phyloP scores from a whole-genome alignment of 2,329 filamentous ascomycete species.

The Magnaporthiopsis incrustans region DNA sequence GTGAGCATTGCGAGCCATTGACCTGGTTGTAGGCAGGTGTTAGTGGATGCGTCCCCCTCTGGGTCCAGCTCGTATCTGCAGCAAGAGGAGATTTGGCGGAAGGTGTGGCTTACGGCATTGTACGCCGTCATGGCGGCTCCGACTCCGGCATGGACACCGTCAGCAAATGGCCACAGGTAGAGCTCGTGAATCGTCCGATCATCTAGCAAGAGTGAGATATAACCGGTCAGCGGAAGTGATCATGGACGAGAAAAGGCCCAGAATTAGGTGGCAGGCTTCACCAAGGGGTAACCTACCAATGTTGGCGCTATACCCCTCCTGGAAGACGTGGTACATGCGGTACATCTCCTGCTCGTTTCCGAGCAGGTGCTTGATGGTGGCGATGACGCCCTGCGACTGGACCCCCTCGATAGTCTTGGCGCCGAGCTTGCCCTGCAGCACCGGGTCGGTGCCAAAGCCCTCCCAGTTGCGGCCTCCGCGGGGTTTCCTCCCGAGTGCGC shows the following conservation, averaged over 20 bases:
- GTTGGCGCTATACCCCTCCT: conserved; percentile 46
- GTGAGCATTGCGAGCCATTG: conserved; percentile 74
- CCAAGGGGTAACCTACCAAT: conserved; percentile 48
- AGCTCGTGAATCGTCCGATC: conserved; percentile 70
- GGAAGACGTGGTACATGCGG: conserved; percentile 46
- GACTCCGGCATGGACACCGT: conserved; percentile 61
- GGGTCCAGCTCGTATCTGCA: too few relatives aligned
- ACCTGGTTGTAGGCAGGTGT: conserved; percentile 36
- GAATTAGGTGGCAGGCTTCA: conserved; percentile 28
- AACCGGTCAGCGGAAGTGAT: neutral
- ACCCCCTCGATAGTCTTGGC: conserved; percentile 70
- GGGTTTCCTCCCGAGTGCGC: conserved; percentile 64
- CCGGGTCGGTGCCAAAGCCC: conserved; percentile 62
- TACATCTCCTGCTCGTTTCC: conserved; percentile 59
- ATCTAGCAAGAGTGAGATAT: conserved; percentile 28
- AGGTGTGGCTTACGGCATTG: conserved; percentile 31
- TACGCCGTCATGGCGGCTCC: conserved; percentile 61
- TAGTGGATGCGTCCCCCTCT: neutral
- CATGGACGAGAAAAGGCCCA: neutral
- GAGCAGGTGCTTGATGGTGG: conserved; percentile 72
- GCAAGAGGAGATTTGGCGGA: neutral
- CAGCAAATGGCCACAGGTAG: conserved; percentile 72
- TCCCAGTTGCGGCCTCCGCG: conserved; percentile 71
- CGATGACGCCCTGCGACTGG: conserved; percentile 73
- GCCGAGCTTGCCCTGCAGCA: conserved; percentile 63